Base-by-base conservation (phyloP, 345 rosid genomes). In the Turnera subulata region DNA sequence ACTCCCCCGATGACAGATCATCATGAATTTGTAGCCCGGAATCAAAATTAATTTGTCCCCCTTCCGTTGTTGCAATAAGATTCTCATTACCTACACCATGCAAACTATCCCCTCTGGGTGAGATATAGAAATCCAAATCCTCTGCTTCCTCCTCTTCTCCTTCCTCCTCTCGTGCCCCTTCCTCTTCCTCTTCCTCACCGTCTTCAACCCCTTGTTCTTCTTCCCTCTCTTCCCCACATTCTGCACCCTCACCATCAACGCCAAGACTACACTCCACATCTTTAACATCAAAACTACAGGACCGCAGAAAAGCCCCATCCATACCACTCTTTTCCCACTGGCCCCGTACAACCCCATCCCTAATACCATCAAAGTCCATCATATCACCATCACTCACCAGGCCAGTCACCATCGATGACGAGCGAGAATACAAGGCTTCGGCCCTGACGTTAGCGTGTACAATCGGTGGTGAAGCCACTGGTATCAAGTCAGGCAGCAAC, bases 61-160 rank as follows among this genome's bases (percentile, higher is more conserved):
- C 73, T 60, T 78, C 96, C 83, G 84, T 74, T 25, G 67, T 84
- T 59, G 74, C 74, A 64, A 85, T 72, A 63, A 85, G 80, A 82
- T 79, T 87, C 46, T 70, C 79, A 6, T 89, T 78, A 50, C 62
- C 44, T 49, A 75, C 40, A 46, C 76, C 81, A 29, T 81, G 80
- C 47, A 84, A 75, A 58, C 76, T 53, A 47, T 52, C 76, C 50
- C 61, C 69, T 50, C 75, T 76, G 11, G 78, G 77, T 0, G 79
- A 76, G 53, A 82, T 46, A 53, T 73, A 54, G 62, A 83, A 89
- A 52, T 64, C 78, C 33, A 56, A 72, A 43, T 74, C 79, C 6
- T 70, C 77, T 38, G 72, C 74, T 10, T 63, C 76, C 42, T 60
- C 71, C 15, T 72, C 76, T 21, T 70, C 84, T 29, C 64, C 78